Evolutionary conservation across 768 basidiomycete genomes (phyloP).

Genomic region (Tubosaeta brunneosetosa): DNA sequence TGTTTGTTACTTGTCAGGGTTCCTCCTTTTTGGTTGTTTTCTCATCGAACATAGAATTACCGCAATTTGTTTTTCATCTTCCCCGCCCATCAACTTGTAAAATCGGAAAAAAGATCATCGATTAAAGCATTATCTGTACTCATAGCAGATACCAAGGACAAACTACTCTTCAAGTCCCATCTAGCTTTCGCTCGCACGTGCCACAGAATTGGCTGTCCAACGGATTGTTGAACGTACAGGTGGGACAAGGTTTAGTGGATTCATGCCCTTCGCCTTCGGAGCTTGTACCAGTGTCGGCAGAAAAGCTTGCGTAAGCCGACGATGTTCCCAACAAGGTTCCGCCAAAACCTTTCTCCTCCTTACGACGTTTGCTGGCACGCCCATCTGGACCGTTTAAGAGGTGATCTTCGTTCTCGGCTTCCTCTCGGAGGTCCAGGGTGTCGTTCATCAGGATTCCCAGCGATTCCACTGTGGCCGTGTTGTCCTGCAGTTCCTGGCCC

Average conservation of each 20-base stretch:
- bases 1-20: constrained; percentile 21
- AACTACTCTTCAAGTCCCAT: constrained; percentile 12
- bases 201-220: constrained; percentile 39
- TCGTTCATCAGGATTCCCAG: constrained; percentile 60
- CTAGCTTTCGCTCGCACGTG: constrained; percentile 40
- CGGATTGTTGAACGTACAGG: constrained; percentile 58
- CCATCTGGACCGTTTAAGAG: constrained; percentile 47
- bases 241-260: constrained; percentile 41
- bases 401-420: constrained; percentile 56
- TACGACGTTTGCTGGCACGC: constrained; percentile 36
- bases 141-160: constrained; percentile 30
- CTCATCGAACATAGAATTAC: constrained; percentile 29
- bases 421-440: constrained; percentile 60
- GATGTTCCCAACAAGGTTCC: constrained; percentile 63
- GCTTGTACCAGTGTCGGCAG: constrained; percentile 30
- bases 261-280: constrained; percentile 31
- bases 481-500: constrained; percentile 62
- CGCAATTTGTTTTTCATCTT: constrained; percentile 14
- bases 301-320: constrained; percentile 25
- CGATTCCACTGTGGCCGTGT: constrained; percentile 44
- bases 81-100: constrained; percentile 15
- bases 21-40: constrained; percentile 19
- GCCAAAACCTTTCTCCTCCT: constrained; percentile 64
- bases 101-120: constrained; percentile 18
- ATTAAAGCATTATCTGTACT: constrained; percentile 36